phyloP scores from a whole-genome alignment of 345 rosid species.

The Brassica incana region DNA sequence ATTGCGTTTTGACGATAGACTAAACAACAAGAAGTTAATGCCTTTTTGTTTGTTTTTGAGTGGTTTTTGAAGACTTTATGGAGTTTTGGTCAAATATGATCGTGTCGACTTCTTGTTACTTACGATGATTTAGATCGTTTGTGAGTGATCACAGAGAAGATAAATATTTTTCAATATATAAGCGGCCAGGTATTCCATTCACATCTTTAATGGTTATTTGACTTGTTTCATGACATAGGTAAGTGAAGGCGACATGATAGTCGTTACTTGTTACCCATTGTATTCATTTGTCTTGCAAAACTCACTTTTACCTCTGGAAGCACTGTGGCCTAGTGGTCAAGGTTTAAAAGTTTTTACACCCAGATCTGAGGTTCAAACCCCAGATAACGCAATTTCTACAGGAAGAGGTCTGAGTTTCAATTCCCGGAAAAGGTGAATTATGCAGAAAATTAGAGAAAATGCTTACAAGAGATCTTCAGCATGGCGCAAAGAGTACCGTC shows the following conservation, averaged over 20 bases:
- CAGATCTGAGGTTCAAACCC: too few species aligned
- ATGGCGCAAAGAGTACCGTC: too few species aligned
- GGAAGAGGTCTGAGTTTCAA: too few species aligned
- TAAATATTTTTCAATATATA: not conserved
- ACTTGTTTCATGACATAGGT: not conserved
- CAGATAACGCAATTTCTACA: too few species aligned
- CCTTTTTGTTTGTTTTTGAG: not conserved
- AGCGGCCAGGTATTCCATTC: not conserved
- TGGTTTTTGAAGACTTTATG: constrained; percentile 6
- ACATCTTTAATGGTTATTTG: not conserved
- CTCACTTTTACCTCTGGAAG: too few species aligned
- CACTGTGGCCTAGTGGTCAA: too few species aligned
- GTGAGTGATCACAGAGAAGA: not conserved
- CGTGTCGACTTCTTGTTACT: not conserved
- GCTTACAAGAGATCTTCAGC: too few species aligned
- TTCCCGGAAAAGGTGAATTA: too few species aligned
- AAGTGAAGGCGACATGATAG: not conserved
- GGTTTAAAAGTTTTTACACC: too few species aligned
- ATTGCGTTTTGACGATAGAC: not conserved
- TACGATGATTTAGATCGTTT: not conserved
- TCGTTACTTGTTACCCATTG: not conserved
- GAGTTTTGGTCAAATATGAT: constrained; percentile 12
- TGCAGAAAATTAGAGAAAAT: too few species aligned
- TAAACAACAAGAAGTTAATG: not conserved
- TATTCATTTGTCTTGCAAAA: too few species aligned